Percentiles rank a stretch among this genome's conserved stretches.
Conservation (phyloP, 2,329 filamentous ascomycete species). For the Scortechinia acanthostroma region DNA sequence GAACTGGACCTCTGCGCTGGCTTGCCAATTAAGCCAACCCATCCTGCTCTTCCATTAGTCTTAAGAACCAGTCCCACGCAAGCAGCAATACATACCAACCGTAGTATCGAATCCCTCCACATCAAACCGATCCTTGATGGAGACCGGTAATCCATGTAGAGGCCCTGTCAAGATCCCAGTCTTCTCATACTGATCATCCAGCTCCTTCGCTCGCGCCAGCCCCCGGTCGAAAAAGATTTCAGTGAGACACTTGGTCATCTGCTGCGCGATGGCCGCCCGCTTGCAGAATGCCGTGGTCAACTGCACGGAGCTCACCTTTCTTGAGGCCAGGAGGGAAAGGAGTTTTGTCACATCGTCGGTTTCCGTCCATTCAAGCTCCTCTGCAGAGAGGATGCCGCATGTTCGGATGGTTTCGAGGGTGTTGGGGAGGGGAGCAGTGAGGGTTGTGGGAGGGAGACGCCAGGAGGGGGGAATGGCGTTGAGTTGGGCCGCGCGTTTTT, state of each 20-base stretch:
- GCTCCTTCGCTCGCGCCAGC: conserved; percentile 26
- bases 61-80: background rate
- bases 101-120: conserved; percentile 40
- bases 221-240: conserved; percentile 42
- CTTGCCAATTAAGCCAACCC: conserved; percentile 42
- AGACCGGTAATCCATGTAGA: conserved; percentile 51
- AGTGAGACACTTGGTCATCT: conserved; percentile 31
- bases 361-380: conserved; percentile 2
- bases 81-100: conserved; percentile 27
- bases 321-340: background rate
- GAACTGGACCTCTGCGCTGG: conserved; percentile 43
- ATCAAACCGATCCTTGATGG: conserved; percentile 55
- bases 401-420: background rate
- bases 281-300: conserved; percentile 39
- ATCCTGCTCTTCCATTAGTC: conserved; percentile 10
- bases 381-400: background rate
- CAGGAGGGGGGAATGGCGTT: background rate
- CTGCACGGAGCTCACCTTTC: conserved; percentile 10
- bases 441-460: background rate
- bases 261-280: conserved; percentile 37
- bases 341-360: background rate
- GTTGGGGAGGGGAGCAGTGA: too few species aligned
- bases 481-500: background rate
- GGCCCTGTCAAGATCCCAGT: conserved; percentile 40
- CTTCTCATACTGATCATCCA: conserved; percentile 31